Base-by-base conservation (phyloP, 495 filamentous ascomycete genomes). In the Evernia prunastri region DNA sequence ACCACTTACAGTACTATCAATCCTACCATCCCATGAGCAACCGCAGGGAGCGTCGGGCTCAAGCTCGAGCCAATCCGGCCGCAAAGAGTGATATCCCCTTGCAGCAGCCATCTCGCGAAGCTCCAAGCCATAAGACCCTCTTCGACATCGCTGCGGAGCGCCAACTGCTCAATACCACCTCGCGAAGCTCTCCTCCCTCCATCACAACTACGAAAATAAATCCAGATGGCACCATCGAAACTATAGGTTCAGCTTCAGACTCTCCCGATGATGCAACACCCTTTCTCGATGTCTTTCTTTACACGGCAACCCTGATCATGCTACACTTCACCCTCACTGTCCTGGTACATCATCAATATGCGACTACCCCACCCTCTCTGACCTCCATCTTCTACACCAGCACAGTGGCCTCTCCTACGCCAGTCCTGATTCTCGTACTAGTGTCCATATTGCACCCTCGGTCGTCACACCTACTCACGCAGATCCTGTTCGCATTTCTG, bases 341-440 rank as follows among this genome's bases (percentile, higher is more conserved):
- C 58, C 79, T 97, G n/a, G 89, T 95, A 10, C 89, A 92, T 58
- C 85, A 92, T 72, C 95, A 97, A 78, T 97, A 96, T 71, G 84
- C 87, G 13, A 80, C 88, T 69, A 36, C 76, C 87, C 68, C 76
- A 85, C 67, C 89, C 82, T 72, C 70, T 80, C 31, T 78, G 85
- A 51, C 86, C 86, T 72, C 82, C 79, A 33, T 71, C 43, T 49
- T 70, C 45, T 61, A 59, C 33, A 56, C 57, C 7, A 67, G 69
- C 45, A 64, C 59, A 40, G 39, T 70, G 71, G 35, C 75, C 87
- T 68, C 76, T 85, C 67, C 88, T 84, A 72, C 69, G 80, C 39
- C 78, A 85, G 62, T 84, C 86, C 70, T 82, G 77, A n/a, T 71
- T 13, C 42, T 67, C 15, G 13, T 66, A 10, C 61, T 70, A 29